phyloP scores from a whole-genome alignment of 2,329 filamentous ascomycete genomes.

The Magnaporthiopsis incrustans region DNA sequence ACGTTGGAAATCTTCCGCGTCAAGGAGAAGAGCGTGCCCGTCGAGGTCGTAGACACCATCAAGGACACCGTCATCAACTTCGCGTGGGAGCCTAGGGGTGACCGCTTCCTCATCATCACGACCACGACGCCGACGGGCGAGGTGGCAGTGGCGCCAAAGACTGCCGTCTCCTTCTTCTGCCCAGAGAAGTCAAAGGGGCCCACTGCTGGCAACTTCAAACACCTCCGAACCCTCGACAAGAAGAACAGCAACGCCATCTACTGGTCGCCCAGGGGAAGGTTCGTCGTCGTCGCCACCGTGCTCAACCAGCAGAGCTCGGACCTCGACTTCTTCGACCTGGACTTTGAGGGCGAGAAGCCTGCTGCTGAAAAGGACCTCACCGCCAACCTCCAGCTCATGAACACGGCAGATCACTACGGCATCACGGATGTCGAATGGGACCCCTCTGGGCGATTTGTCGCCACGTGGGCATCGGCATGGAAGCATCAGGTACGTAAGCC shows the following conservation, averaged over 20 bases:
- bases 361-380: slow-evolving; percentile 90
- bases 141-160: slow-evolving; percentile 85
- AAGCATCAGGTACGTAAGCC: slow-evolving; percentile 73
- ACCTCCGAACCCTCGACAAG: slow-evolving; percentile 91
- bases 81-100: slow-evolving; percentile 97
- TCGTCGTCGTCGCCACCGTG: slow-evolving; percentile 90
- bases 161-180: slow-evolving; percentile 90
- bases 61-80: slow-evolving; percentile 99
- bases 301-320: slow-evolving; percentile 90
- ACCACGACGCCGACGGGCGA: slow-evolving; percentile 74
- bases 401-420: slow-evolving; percentile 89
- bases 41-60: slow-evolving; percentile 94
- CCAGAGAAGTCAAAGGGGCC: slow-evolving; percentile 86
- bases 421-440: slow-evolving; percentile 98
- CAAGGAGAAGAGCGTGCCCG: slow-evolving; percentile 93
- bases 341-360: slow-evolving; percentile 95
- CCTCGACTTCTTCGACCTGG: slow-evolving; percentile 94
- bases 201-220: slow-evolving; percentile 86
- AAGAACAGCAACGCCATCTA: slow-evolving; percentile 99
- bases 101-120: slow-evolving; percentile 94
- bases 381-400: slow-evolving; percentile 92
- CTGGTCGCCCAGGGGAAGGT: slow-evolving; percentile 94
- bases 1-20: slow-evolving; percentile 98
- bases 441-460: slow-evolving; percentile 87
- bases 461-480: slow-evolving; percentile 89